Evolutionary conservation across 2,329 filamentous ascomycete species (phyloP).

Genomic region (Colletotrichum melonis): DNA sequence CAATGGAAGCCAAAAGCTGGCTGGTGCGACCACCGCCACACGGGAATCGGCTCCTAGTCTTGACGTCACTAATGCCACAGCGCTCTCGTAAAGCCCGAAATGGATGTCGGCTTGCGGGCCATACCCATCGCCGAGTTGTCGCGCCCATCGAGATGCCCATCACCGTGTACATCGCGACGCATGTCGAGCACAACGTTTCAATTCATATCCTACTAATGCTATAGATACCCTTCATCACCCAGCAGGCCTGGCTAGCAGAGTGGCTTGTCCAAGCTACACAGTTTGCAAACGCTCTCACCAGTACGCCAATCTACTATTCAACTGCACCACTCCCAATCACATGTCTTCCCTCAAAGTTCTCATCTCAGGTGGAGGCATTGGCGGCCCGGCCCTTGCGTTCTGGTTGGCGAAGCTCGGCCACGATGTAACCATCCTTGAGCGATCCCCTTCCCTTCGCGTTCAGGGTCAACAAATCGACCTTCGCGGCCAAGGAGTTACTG

Average conservation of each 20-base stretch:
- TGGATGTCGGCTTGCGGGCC: conserved; percentile 15
- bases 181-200: background rate
- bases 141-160: conserved; percentile 1
- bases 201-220: background rate
- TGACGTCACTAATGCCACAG: conserved; percentile 21
- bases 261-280: background rate
- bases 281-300: background rate
- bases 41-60: background rate
- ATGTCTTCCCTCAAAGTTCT: conserved; percentile 56
- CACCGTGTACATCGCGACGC: background rate
- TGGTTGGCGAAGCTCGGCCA: conserved; percentile 51
- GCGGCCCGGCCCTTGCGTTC: conserved; percentile 55
- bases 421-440: conserved; percentile 57
- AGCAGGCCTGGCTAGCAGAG: background rate
- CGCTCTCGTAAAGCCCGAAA: conserved; percentile 14
- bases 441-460: conserved; percentile 48
- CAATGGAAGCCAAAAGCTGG: background rate
- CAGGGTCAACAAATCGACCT: conserved; percentile 60
- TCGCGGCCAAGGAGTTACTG: conserved; percentile 52
- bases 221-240: background rate
- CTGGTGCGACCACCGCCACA: background rate
- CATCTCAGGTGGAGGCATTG: conserved; percentile 59
- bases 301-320: too few species aligned
- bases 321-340: background rate
- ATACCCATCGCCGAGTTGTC: conserved; percentile 11